These are phyloP conservation scores for Eucalyptus viminalis DNA, from an alignment of 345 rosid genomes.

Conservation along the genomic window DNA sequence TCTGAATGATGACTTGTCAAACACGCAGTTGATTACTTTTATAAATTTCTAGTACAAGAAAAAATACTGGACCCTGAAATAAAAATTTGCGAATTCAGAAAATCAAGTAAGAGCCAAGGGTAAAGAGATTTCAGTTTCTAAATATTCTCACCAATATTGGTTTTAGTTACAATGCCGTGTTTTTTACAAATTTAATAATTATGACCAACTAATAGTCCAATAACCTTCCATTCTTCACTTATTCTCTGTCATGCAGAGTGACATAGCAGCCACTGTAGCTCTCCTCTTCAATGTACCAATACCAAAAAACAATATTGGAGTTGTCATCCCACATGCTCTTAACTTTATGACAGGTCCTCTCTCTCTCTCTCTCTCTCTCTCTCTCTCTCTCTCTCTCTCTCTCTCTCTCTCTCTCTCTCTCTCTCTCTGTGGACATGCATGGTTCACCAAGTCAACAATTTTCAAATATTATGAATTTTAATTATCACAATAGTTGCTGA, in stretches of 20 bases:
- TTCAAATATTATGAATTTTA: not conserved
- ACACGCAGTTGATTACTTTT: not conserved
- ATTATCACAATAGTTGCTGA: not conserved
- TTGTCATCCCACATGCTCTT: slow-evolving; percentile 51
- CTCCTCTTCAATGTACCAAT: slow-evolving; percentile 75
- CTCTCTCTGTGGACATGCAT: not conserved
- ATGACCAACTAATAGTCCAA: not conserved
- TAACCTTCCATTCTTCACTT: not conserved
- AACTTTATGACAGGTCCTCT: slow-evolving; percentile 55
- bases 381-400: too few relatives aligned
- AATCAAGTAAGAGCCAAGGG: not conserved
- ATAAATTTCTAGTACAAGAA: not conserved
- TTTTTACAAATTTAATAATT: not conserved
- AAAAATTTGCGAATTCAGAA: not conserved
- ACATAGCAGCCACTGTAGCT: slow-evolving; percentile 79
- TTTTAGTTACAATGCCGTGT: not conserved
- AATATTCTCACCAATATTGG: not conserved
- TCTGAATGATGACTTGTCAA: not conserved
- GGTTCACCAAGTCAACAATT: not conserved
- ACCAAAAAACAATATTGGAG: slow-evolving; percentile 86
- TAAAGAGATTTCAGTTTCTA: not conserved
- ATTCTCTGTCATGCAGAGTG: slow-evolving; percentile 27
- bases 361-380: too few relatives aligned
- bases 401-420: slow-evolving; percentile 2
- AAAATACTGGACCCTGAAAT: not conserved